These are phyloP conservation scores for Vigna trinervia DNA, from an alignment of 306 rosid species.

Conservation along the genomic window DNA sequence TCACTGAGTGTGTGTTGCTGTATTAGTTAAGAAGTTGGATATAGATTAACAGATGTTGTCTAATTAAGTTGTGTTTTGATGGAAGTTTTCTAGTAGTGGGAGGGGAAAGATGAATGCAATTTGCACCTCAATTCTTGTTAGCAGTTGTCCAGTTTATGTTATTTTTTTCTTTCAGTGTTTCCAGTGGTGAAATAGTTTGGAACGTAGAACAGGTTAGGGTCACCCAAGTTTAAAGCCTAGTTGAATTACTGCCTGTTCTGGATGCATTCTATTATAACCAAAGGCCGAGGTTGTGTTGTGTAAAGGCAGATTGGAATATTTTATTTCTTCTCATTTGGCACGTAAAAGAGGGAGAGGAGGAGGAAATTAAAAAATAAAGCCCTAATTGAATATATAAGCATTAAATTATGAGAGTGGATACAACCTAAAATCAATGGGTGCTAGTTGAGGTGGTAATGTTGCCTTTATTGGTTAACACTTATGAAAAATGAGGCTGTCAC, in stretches of 20 bases:
- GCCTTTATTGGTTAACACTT: not conserved
- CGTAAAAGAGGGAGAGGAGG: constrained; percentile 30
- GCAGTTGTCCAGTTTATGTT: constrained; percentile 17
- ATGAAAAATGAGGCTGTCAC: constrained; percentile 14
- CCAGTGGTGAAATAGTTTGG: constrained; percentile 22
- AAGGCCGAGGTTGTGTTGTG: constrained; percentile 18
- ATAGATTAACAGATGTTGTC: constrained; percentile 29
- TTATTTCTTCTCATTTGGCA: not conserved
- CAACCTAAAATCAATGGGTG: not conserved
- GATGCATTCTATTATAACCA: constrained; percentile 33
- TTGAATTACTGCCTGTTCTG: constrained; percentile 30
- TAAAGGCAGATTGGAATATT: constrained; percentile 21
- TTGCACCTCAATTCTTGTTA: constrained; percentile 7
- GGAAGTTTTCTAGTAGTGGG: constrained; percentile 47
- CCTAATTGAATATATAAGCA: not conserved
- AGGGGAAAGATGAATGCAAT: constrained; percentile 49
- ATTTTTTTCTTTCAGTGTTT: constrained; percentile 25
- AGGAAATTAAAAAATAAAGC: not conserved
- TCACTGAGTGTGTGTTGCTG: not conserved
- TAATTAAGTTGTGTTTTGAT: constrained; percentile 33
- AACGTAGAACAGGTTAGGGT: constrained; percentile 17
- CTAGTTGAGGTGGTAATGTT: not conserved
- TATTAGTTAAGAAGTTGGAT: constrained; percentile 10
- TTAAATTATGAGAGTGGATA: constrained; percentile 9
- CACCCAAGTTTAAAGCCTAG: constrained; percentile 34